Evolutionary conservation across 768 basidiomycete species (phyloP).

Genomic region (Lentinula lateritia): DNA sequence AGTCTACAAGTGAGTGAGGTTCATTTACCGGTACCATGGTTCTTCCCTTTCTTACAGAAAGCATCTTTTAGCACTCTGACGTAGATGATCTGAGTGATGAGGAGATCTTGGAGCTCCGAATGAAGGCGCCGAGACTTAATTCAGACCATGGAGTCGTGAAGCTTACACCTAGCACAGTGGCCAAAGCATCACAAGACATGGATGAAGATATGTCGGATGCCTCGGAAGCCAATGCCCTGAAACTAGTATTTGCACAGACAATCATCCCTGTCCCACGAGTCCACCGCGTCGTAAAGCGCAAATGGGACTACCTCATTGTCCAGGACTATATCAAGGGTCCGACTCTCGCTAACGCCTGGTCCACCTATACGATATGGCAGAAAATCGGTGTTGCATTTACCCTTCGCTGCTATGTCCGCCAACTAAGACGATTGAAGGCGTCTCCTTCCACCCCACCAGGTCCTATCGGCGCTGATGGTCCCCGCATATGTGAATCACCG

Average conservation of each 20-base stretch:
- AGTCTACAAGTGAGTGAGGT: too few species aligned
- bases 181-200: neutral
- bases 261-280: conserved; percentile 16
- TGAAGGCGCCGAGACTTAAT: neutral
- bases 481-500: conserved; percentile 8
- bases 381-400: conserved; percentile 15
- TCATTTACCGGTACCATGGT: too few species aligned
- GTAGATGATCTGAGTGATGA: neutral
- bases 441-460: conserved; percentile 8
- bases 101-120: neutral
- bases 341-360: conserved; percentile 12
- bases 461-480: conserved; percentile 9
- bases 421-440: conserved; percentile 8
- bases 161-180: neutral
- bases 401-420: conserved; percentile 16
- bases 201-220: neutral
- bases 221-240: neutral
- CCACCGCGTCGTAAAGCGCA: conserved; percentile 7
- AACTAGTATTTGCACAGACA: conserved; percentile 6
- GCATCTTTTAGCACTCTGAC: neutral
- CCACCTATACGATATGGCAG: conserved; percentile 7
- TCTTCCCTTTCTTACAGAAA: neutral
- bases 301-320: conserved; percentile 10
- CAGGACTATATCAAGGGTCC: conserved; percentile 16
- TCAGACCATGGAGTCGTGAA: too few species aligned